These are phyloP conservation scores for Wickerhamiella dianesei DNA, from an alignment of 805 yeast genomes.

Conservation along the genomic window DNA sequence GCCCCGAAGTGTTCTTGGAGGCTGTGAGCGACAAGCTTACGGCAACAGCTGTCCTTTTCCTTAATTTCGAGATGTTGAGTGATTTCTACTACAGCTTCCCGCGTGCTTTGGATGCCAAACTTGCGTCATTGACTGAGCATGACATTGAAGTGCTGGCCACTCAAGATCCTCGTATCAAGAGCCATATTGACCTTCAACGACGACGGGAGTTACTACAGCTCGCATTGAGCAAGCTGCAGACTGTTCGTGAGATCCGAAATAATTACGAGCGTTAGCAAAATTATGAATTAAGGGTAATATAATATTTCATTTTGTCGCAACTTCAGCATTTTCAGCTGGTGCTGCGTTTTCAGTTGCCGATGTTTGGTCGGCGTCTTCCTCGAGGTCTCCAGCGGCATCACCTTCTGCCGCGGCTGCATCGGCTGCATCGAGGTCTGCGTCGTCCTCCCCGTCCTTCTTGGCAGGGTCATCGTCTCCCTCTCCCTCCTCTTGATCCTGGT, in stretches of 20 bases:
- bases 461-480: constrained; percentile 10
- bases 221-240: constrained; percentile 75
- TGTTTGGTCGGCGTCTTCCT: too few species aligned
- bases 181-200: constrained; percentile 87
- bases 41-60: constrained; percentile 79
- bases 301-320: too few species aligned
- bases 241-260: constrained; percentile 55
- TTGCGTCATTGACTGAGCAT: constrained; percentile 53
- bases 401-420: constrained; percentile 4
- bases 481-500: constrained; percentile 10
- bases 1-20: constrained; percentile 90
- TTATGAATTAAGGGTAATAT: too few species aligned
- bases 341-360: too few species aligned
- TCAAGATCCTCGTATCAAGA: constrained; percentile 81
- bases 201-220: constrained; percentile 77
- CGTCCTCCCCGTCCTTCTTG: constrained; percentile 4
- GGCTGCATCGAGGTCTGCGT: constrained; percentile 1
- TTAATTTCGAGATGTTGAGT: constrained; percentile 84
- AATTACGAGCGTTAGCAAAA: background rate
- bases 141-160: constrained; percentile 83
- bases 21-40: constrained; percentile 86
- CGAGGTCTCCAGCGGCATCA: constrained; percentile 2
- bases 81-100: constrained; percentile 96
- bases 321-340: too few species aligned
- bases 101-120: constrained; percentile 69